These are phyloP conservation scores for Leersia perrieri DNA, from an alignment of 176 grass and related monocot genomes.

Conservation along the genomic window DNA sequence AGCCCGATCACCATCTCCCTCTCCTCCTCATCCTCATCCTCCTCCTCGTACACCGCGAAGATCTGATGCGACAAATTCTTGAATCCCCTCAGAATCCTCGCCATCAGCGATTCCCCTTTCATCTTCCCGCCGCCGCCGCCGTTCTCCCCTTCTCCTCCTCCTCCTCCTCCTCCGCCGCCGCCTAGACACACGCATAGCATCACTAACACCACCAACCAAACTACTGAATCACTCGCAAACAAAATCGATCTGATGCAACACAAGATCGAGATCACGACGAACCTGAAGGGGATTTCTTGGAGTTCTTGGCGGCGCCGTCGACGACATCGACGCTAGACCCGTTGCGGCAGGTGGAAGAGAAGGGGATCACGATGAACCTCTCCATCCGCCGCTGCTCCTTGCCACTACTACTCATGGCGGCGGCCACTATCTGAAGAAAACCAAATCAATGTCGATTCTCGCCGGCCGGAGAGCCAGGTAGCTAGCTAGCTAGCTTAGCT, in stretches of 20 bases:
- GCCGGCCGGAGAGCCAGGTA: not conserved
- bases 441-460: not conserved
- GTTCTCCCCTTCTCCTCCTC: not conserved
- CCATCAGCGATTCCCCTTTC: constrained; percentile 52
- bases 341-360: constrained; percentile 68
- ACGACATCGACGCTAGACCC: constrained; percentile 72
- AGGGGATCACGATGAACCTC: constrained; percentile 75
- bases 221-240: not conserved
- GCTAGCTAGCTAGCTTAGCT: not conserved
- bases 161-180: not conserved
- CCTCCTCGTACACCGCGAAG: constrained; percentile 59
- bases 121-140: not conserved
- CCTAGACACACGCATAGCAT: not conserved
- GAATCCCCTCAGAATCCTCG: constrained; percentile 62
- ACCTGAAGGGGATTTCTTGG: constrained; percentile 50
- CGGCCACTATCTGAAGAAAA: not conserved
- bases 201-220: not conserved
- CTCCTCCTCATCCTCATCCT: constrained; percentile 47
- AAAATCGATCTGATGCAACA: not conserved
- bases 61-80: constrained; percentile 76
- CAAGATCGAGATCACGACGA: not conserved
- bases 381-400: constrained; percentile 50
- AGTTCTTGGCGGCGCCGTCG: constrained; percentile 28
- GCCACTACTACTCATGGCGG: constrained; percentile 28
- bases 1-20: constrained; percentile 83